Percentiles rank a stretch among this genome's conserved stretches.
phyloP scores from a whole-genome alignment of 139 green algal genomes.

The Edaphochlamys debaryana region DNA sequence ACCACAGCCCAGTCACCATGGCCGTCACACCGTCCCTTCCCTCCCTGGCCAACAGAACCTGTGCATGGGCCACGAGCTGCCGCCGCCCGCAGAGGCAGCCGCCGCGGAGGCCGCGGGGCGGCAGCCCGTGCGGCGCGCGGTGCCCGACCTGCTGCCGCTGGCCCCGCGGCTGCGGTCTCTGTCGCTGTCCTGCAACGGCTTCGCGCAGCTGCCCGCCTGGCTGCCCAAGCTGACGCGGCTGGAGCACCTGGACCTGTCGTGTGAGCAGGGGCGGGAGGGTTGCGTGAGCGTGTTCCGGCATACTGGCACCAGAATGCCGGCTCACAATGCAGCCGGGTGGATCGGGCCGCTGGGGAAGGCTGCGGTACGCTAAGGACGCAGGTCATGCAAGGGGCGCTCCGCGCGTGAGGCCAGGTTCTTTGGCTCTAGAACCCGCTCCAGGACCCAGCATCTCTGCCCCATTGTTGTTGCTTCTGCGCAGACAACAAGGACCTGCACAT shows the following conservation, averaged over 20 bases:
- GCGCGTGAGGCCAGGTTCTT: too few species aligned
- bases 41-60: slow-evolving; percentile 15
- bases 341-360: too few species aligned
- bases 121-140: not conserved
- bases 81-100: not conserved
- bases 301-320: too few species aligned
- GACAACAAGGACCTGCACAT: slow-evolving; percentile 61
- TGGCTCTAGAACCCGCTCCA: too few species aligned
- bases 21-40: too few species aligned
- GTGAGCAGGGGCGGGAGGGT: slow-evolving; percentile 6
- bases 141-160: slow-evolving; percentile 58
- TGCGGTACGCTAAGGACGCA: too few species aligned
- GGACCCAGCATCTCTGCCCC: too few species aligned
- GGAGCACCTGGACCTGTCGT: slow-evolving; percentile 52
- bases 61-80: slow-evolving; percentile 38
- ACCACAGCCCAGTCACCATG: too few species aligned
- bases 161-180: slow-evolving; percentile 51
- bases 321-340: too few species aligned
- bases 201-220: slow-evolving; percentile 48
- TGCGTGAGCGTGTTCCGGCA: too few species aligned
- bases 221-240: slow-evolving; percentile 54
- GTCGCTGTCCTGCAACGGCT: slow-evolving; percentile 63
- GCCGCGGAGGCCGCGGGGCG: not conserved
- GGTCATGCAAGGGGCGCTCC: too few species aligned
- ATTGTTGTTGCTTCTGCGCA: not conserved